Conservation (phyloP, 1,284 basidiomycete species). For the Sphagnurus paluster region DNA sequence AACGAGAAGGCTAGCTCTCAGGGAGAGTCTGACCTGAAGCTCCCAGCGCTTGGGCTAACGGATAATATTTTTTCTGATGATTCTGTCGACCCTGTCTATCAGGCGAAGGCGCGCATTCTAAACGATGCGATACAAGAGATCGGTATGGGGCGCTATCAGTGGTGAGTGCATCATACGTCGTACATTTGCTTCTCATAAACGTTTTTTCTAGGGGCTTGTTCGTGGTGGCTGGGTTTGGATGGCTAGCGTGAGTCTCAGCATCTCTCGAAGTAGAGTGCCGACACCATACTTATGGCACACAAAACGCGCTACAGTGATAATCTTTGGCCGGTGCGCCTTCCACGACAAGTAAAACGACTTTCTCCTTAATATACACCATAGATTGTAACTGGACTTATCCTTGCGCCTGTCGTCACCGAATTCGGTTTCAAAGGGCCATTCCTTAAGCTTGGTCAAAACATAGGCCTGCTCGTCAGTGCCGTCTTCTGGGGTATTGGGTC, state of each 20-base stretch:
- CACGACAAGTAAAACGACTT: not conserved
- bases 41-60: constrained; percentile 3
- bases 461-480: constrained; percentile 66
- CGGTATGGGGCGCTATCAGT: constrained; percentile 54
- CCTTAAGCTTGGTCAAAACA: constrained; percentile 57
- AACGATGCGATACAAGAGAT: constrained; percentile 71
- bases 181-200: not conserved
- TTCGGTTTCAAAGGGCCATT: constrained; percentile 56
- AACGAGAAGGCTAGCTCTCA: not conserved
- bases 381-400: constrained; percentile 55
- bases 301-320: constrained; percentile 32
- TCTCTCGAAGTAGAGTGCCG: constrained; percentile 23
- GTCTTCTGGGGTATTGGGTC: constrained; percentile 64
- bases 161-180: constrained; percentile 31
- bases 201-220: constrained; percentile 42
- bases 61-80: constrained; percentile 30
- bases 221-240: constrained; percentile 65
- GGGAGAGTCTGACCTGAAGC: not conserved
- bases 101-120: constrained; percentile 59
- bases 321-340: constrained; percentile 29
- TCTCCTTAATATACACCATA: constrained; percentile 20
- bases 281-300: not conserved
- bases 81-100: constrained; percentile 60
- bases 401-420: constrained; percentile 57
- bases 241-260: constrained; percentile 60